Base-by-base conservation (phyloP, 1,284 basidiomycete genomes). In the Coniophora puteana region DNA sequence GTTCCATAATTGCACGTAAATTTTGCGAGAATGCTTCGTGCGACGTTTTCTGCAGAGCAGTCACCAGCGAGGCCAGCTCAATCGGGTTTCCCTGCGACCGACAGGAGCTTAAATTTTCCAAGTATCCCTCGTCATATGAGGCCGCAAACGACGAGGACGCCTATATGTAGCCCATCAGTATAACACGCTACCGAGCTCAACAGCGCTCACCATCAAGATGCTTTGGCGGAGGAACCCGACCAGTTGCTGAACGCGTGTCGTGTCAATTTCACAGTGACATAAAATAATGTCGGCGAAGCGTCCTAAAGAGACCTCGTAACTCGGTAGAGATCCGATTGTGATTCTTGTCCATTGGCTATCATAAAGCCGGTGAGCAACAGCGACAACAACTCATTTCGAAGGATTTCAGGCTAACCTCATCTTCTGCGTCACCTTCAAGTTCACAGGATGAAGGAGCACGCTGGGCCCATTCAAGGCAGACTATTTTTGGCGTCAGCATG, bases 61-160 rank as follows among this genome's bases (percentile, higher is more conserved):
- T 34, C 7, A 62, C 35, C 8, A 62, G 44, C 20, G 20, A 37
- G 16, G 37, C 45, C 13, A 49, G 49, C 2, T 45, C 36, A 18
- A 51, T 44, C 12, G 41, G 13, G 23, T 25, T 45, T n/a, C 21
- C 43, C 41, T 30, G n/a, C 36, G 10, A 41, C 17, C 3, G 20
- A 23, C 6, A 34, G 14, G 18, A 27, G 22, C 17, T 43, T 21
- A 57, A 59, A 44, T 24, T 38, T 55, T 22, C 52, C 49, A 47
- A 50, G 26, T 39, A 48, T n/a, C 58, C 36, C 24, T 54, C 52
- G 22, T 68, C 64, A 44, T 68, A 69, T 5, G 67, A 63, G 7
- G 56, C 46, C 11, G 52, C 41, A 57, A 79, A 78, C 46, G 71
- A 72, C 16, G 59, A 58, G n/a, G 50, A 70, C 14, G 67, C 38